Evolutionary conservation across 768 basidiomycete species (phyloP), one percentile per base, ranked within the genome.

Genomic region (Xerocomellus intermedius): DNA sequence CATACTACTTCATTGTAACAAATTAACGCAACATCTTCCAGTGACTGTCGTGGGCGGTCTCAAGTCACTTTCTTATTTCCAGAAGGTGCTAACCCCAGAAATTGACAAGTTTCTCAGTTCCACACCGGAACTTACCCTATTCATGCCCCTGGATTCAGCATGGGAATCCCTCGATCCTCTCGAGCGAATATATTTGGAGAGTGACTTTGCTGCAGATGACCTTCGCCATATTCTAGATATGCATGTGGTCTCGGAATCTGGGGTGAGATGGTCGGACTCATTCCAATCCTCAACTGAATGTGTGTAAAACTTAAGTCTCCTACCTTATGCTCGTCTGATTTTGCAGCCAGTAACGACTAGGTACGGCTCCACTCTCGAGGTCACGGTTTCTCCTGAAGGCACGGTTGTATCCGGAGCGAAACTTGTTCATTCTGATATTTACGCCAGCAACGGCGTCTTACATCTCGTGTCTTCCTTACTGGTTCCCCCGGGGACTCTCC

Each of bases 401-500:
- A 82, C 81, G 49, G 78, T 65, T 30, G 70, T 89, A 21, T 84
- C 84, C 33, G 74, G 74, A 43, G 83, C 88, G 8, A 74, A 77
- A 22, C 78, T 96, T 41, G 64, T 85, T 5, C 76, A 86, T n/a
- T 82, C 84, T 7, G 93, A 99, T 64, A 83, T 97, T 35, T 94
- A 94, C 64, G 95, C 91, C 5, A 87, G 90, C 30, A 99, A 99
- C 64, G 97, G 96, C 45, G 97, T 98, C 42, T 69, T 98, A 16
- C 97, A 99, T 70, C 82, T 93, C 41, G 81, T 98, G 24, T 89
- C 89, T 14, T 82, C 84, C 14, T 82, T 98, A 22, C 82, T 99
- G 14, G 70, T 95, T 12, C 90, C 93, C 8, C 78, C 82, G 3
- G 85, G 83, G 16, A 80, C 89, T 42, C 81, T 96, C 22, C 77